A percentile compares a stretch with the other conserved stretches of the same genome.
Evolutionary conservation across 345 rosid species (phyloP).

Genomic region (Eucalyptus polybractea): DNA sequence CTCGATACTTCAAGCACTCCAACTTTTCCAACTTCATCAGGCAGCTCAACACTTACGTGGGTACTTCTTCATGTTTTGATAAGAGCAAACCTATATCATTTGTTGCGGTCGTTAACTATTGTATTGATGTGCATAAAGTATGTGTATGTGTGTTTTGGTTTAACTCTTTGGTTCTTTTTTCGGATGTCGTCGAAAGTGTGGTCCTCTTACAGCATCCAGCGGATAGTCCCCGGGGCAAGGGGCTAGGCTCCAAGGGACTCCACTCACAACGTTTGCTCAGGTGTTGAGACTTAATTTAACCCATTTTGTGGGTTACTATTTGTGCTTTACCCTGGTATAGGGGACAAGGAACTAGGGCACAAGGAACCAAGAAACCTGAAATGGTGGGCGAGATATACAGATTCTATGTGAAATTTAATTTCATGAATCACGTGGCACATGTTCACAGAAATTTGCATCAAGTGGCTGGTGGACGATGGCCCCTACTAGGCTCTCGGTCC

Average conservation of each 20-base stretch:
- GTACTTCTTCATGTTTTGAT: not conserved
- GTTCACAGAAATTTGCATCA: not conserved
- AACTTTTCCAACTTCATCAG: conserved; percentile 51
- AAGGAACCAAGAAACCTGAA: not conserved
- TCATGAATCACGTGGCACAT: not conserved
- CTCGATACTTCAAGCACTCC: conserved; percentile 56
- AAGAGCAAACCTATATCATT: not conserved
- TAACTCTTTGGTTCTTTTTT: not conserved
- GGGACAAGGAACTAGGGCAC: not conserved
- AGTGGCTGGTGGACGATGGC: not conserved
- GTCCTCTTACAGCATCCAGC: not conserved
- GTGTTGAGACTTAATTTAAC: not conserved
- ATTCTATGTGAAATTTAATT: not conserved
- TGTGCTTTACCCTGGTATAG: not conserved
- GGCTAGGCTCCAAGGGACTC: not conserved
- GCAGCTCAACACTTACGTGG: conserved; percentile 13
- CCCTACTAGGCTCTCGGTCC: not conserved
- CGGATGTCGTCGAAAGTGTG: not conserved
- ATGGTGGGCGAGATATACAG: not conserved
- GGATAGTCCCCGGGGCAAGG: not conserved
- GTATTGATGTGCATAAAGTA: not conserved
- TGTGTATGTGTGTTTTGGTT: not conserved
- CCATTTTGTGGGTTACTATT: not conserved
- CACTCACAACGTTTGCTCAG: not conserved
- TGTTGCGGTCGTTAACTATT: no score